These are phyloP conservation scores for Monocercomonoides exilis DNA, from an alignment of 78 protist genomes.

Conservation along the genomic window DNA sequence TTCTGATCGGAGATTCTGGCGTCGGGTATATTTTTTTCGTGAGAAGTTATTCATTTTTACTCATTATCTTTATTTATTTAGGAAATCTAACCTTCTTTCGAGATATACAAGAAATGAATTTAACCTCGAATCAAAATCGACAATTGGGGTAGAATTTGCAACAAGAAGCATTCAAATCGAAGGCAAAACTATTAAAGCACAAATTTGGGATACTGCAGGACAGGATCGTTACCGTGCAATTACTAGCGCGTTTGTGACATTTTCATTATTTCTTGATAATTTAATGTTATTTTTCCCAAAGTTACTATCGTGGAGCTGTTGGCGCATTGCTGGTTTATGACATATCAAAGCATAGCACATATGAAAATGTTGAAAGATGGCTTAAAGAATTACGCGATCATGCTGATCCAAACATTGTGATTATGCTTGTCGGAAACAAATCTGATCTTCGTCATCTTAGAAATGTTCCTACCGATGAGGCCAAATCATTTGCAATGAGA, in stretches of 20 bases:
- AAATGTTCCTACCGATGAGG: constrained; percentile 50
- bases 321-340: constrained; percentile 95
- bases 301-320: constrained; percentile 88
- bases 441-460: constrained; percentile 68
- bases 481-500: constrained; percentile 51
- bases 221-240: constrained; percentile 95
- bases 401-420: constrained; percentile 71
- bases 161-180: constrained; percentile 55
- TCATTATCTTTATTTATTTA: constrained; percentile 19
- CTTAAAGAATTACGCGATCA: constrained; percentile 54
- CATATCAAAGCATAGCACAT: constrained; percentile 72
- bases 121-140: constrained; percentile 86
- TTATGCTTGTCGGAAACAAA: constrained; percentile 98
- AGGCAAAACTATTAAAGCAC: constrained; percentile 80
- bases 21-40: not conserved
- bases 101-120: constrained; percentile 84
- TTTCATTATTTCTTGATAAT: not conserved
- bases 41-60: not conserved
- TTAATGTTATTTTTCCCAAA: not conserved
- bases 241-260: constrained; percentile 56
- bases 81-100: constrained; percentile 77
- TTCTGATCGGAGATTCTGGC: constrained; percentile 94
- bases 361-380: constrained; percentile 84
- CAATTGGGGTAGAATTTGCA: constrained; percentile 98
- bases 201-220: constrained; percentile 94